Evolutionary conservation across 139 green algal species (phyloP), one percentile per base, ranked within the genome.

Genomic region (Coelastrella sp.): DNA sequence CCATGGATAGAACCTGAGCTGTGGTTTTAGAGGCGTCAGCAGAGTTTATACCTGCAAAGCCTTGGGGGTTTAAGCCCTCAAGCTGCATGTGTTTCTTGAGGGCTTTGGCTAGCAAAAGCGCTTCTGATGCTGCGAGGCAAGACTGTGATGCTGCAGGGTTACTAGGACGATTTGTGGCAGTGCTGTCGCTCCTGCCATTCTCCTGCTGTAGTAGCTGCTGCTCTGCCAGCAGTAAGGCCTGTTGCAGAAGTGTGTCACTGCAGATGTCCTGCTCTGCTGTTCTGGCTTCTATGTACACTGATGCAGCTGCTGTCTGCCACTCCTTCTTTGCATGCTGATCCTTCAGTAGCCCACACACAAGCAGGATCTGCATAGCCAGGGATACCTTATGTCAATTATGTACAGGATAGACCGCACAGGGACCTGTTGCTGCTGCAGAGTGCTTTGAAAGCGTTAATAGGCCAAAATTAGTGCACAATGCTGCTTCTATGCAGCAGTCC

Each of bases 31-130:
- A 22, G 78, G 10, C 68, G 78, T 56, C 5, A 22, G 65, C 19
- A 47, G 64, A 64, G 23, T 23, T 78, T 54, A 78, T 14, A 6
- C 82, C 82, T 56, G 82, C 82, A 87, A 78, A 87, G 3, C 82
- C 82, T 54, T 20, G 4, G 32, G 82, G 82, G 32, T 73, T 88
- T 8, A 88, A 23, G n/a, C 83, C 68, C 54, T 88, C 83, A 23
- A 88, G 83, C 83, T 88, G 83, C 83, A 88, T 88, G 54, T 88
- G 83, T 16, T 80, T 80, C 5, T n/a, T 59, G 47, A 88, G 54
- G 54, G 54, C 17, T 56, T 57, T 56, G 4, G n/a, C 54, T 4
- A 88, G 83, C 83, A 73, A 68, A 5, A 80, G 19, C 56, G 19
- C 23, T 13, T 23, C n/a, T 32, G 22, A 47, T 47, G 32, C 32